Percentiles rank a stretch among this genome's conserved stretches.
Evolutionary conservation across 2,329 filamentous ascomycete species (phyloP).

Genomic region (Fusarium sp.): DNA sequence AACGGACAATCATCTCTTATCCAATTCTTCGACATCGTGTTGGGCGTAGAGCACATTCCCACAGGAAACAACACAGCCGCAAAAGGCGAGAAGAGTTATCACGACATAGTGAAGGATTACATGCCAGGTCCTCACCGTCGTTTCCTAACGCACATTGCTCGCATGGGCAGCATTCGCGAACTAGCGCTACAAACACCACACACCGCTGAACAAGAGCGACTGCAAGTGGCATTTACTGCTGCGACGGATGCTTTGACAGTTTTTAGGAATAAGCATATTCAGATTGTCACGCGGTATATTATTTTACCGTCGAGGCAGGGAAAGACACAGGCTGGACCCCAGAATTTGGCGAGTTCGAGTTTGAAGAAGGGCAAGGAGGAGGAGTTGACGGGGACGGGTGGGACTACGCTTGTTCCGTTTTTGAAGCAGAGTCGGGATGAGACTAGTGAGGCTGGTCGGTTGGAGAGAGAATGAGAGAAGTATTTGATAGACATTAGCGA

Average conservation of each 20-base stretch:
- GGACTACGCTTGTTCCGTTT: conserved; percentile 88
- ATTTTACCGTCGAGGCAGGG: conserved; percentile 75
- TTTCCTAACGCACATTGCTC: conserved; percentile 78
- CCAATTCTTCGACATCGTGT: conserved; percentile 89
- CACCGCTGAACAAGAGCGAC: conserved; percentile 61
- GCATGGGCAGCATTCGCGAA: conserved; percentile 78
- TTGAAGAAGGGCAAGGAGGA: conserved; percentile 54
- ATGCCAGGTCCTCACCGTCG: conserved; percentile 88
- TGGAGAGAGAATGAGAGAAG: conserved; percentile 30
- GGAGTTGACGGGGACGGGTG: conserved; percentile 83
- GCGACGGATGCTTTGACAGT: conserved; percentile 79
- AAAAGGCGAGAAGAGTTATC: conserved; percentile 54
- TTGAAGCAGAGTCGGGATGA: conserved; percentile 90
- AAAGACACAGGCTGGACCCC: conserved; percentile 36
- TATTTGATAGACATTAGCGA: conserved; percentile 22
- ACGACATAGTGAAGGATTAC: conserved; percentile 81
- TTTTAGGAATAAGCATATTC: conserved; percentile 87
- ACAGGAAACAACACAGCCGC: conserved; percentile 49
- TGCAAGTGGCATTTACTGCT: conserved; percentile 69
- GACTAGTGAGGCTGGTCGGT: conserved; percentile 62
- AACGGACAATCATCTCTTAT: conserved; percentile 94
- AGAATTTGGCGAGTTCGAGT: conserved; percentile 61
- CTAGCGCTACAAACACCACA: conserved; percentile 68
- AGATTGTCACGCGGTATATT: conserved; percentile 91
- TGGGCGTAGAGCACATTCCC: conserved; percentile 80